Percentiles rank a stretch among this genome's conserved stretches.
Conservation (phyloP, 75 land plant genomes). For the Pinus taeda region DNA sequence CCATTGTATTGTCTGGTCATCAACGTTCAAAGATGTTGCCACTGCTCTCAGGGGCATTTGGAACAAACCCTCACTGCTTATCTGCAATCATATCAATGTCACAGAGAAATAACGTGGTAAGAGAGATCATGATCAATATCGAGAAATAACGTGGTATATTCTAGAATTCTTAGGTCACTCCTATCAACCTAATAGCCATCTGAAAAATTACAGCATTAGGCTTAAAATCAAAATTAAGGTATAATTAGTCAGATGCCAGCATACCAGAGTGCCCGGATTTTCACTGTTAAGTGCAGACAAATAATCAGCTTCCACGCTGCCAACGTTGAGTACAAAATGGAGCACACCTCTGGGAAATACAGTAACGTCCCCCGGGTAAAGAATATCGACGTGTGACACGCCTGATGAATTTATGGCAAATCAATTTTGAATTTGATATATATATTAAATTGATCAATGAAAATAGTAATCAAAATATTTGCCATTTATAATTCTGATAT, state of each 20-base stretch:
- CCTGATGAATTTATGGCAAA: not conserved
- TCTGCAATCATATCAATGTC: not conserved
- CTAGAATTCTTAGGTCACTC: too few relatives aligned
- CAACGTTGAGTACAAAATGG: slow-evolving; percentile 26
- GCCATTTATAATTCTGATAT: too few relatives aligned
- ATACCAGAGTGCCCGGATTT: slow-evolving; percentile 21
- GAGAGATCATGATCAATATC: not conserved
- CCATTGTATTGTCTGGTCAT: not conserved
- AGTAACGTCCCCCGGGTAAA: slow-evolving; percentile 22
- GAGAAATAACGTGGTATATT: not conserved
- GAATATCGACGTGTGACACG: slow-evolving; percentile 13
- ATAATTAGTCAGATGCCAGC: too few relatives aligned
- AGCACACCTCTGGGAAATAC: slow-evolving; percentile 24
- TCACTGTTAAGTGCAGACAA: slow-evolving; percentile 24
- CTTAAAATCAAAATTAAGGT: too few relatives aligned
- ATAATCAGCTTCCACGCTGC: slow-evolving; percentile 10
- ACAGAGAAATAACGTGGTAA: not conserved
- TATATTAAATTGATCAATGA: too few relatives aligned
- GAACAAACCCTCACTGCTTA: not conserved
- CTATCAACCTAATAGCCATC: too few relatives aligned
- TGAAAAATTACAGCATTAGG: too few relatives aligned
- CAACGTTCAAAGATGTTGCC: not conserved
- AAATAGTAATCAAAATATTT: too few relatives aligned
- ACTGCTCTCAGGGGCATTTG: not conserved
- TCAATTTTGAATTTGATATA: too few relatives aligned